A percentile compares a stretch with the other conserved stretches of the same genome.
phyloP scores from a whole-genome alignment of 1,284 basidiomycete species.

The Cerioporus squamosus region DNA sequence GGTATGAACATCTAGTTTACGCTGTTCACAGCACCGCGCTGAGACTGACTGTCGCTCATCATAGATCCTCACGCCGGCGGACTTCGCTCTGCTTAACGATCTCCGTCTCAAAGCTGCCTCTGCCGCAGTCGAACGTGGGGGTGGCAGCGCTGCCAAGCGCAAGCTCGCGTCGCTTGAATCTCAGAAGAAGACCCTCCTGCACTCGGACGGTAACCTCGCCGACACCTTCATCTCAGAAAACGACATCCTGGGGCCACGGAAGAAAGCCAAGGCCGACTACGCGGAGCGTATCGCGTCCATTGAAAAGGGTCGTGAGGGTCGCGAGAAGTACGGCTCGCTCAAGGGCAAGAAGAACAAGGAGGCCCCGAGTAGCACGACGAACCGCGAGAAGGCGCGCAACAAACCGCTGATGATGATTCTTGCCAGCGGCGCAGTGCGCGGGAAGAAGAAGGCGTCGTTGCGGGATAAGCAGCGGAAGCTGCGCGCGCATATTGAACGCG shows the following conservation, averaged over 20 bases:
- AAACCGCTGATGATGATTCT: conserved; percentile 96
- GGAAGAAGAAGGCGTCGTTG: conserved; percentile 89
- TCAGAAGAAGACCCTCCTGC: conserved; percentile 55
- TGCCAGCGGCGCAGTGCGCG: conserved; percentile 71
- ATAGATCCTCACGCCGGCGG: conserved; percentile 96
- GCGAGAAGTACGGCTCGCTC: conserved; percentile 91
- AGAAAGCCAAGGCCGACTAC: conserved; percentile 94
- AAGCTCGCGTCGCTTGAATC: conserved; percentile 84
- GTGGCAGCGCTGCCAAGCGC: conserved; percentile 82
- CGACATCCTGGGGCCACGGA: conserved; percentile 93
- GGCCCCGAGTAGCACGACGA: conserved; percentile 81
- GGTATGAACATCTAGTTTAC: conserved; percentile 40
- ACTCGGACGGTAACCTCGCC: conserved; percentile 46
- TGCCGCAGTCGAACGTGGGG: conserved; percentile 71
- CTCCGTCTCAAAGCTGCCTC: conserved; percentile 85
- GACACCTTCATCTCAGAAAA: conserved; percentile 85
- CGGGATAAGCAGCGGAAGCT: conserved; percentile 84
- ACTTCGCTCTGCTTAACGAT: conserved; percentile 93
- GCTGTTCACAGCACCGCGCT: neutral
- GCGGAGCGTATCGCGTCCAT: conserved; percentile 94
- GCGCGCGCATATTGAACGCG: conserved; percentile 72
- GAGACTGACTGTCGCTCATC: neutral
- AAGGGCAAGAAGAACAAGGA: conserved; percentile 91
- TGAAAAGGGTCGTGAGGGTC: conserved; percentile 91
- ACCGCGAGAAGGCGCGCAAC: conserved; percentile 88